Base-by-base conservation (phyloP, 1,139 yeast genomes). In the Waltiozyma sp. region DNA sequence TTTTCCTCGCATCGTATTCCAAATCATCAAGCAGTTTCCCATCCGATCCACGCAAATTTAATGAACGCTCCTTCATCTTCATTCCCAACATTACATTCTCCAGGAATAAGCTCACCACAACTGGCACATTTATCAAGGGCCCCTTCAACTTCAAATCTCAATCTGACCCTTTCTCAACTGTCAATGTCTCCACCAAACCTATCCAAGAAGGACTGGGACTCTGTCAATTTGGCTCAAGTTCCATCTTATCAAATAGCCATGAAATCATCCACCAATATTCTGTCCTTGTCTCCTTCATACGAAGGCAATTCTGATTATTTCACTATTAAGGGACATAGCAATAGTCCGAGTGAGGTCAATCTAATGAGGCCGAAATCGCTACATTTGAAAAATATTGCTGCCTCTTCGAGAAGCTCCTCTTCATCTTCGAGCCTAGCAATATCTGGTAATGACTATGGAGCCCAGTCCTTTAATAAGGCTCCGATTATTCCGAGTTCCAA, bases 221-320 rank as follows among this genome's bases (percentile, higher is more conserved):
- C 71, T 4, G 61, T 63, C 7, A 61, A 65, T 3, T 58, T 88
- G 50, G 77, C 81, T 15, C 65, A 76, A 45, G 95, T 88, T 3
- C 97, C 97, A 0, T 77, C 95, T 0, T 89, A 89, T 60, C 72
- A 73, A 10, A 80, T 86, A 39, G 96, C 97, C 0, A 64, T 80
- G 58, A 70, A 69, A 51, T 61, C 73, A 2, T 73, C 67, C 31
- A 61, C 63, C 19, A 33, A 33, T 33, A 8, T 33, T 3, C 36
- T 9, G 13, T 16, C 72, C 38, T 62, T 79, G 36, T 72, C 89
- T 1, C 91, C 93, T 0, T 71, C 73, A 1, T 82, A 82, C 57
- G 72, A 66, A 5, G 38, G 38, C 18, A 21, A 21, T 36, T 4
- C 18, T 31, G 18, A 31, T 31, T 10, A 4, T n/a, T 15, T 14